Evolutionary conservation across 164 flowering plant species (phyloP), one percentile per base, ranked within the genome.

Genomic region (Nelumbo lutea): DNA sequence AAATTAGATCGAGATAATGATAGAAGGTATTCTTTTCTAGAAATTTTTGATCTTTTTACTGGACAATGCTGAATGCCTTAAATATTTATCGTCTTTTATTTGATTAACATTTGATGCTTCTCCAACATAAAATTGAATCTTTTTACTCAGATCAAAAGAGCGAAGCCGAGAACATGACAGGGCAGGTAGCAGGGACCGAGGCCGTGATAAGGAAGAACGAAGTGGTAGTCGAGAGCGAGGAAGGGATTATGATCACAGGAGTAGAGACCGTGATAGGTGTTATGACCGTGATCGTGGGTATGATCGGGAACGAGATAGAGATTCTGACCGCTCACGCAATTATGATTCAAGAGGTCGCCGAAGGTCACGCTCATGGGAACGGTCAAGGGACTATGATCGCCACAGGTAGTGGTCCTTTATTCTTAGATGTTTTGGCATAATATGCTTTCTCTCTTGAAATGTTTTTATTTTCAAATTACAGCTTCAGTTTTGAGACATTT

Each of bases 301-400:
- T 69, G 93, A 86, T 47, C 80, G 89, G 9, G 91, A 87, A 2
- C 83, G 89, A 10, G 89, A 83, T 14, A 78, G 88, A 68, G 96
- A 83, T 46, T 69, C 78, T 51, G 91, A 86, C 9, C 88, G 81
- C 9, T 76, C 87, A 27, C 87, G 85, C 53, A 78, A 67, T 79
- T 79, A 87, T 78, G 93, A 89, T 69, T 86, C 93, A 50, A 86
- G 97, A 71, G 84, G 85, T 73, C 90, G 80, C 46, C 82, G 84
- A 27, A 84, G 97, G 78, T 91, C 97, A 42, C 92, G 96, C 1
- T 90, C 96, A 40, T 80, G 91, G 77, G 98, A 93, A 39, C 88
- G 88, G 40, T 76, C 96, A 5, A 83, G 94, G 70, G 96, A 93
- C 68, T 84, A 88, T 84, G 97, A 90, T 72, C 93, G 91, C 66